Conservation (phyloP, 2,329 filamentous ascomycete species). For the Ceratocystis cubensis region DNA sequence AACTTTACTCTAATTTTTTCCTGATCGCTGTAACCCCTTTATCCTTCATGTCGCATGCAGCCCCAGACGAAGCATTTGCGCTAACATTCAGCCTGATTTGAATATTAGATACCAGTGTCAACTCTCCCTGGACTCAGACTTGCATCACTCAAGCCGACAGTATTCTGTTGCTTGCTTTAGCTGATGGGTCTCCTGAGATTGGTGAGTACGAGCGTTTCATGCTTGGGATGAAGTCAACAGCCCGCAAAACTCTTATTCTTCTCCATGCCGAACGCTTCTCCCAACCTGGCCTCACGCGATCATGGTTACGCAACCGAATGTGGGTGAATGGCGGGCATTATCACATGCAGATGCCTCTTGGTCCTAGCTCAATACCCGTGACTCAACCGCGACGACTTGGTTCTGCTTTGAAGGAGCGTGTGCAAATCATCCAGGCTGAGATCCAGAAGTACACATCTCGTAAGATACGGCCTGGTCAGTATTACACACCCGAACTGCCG, state of each 20-base stretch:
- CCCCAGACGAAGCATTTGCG: constrained; percentile 25
- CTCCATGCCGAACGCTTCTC: constrained; percentile 84
- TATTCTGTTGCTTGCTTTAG: constrained; percentile 81
- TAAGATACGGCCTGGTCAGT: constrained; percentile 73
- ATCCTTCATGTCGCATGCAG: constrained; percentile 17
- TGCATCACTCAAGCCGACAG: constrained; percentile 96
- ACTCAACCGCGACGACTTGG: constrained; percentile 57
- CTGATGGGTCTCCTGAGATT: constrained; percentile 77
- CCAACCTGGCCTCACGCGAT: constrained; percentile 66
- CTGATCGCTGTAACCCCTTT: constrained; percentile 33
- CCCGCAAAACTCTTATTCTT: constrained; percentile 80
- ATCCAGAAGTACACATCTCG: constrained; percentile 96
- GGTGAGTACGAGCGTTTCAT: constrained; percentile 96
- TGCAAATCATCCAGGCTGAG: constrained; percentile 89
- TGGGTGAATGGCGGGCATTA: constrained; percentile 99
- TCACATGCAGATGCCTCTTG: constrained; percentile 71
- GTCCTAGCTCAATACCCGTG: constrained; percentile 15
- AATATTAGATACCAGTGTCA: constrained; percentile 73
- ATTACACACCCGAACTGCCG: constrained; percentile 82
- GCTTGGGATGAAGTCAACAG: constrained; percentile 92
- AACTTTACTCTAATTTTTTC: constrained; percentile 54
- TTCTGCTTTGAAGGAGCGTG: constrained; percentile 75
- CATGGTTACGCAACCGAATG: constrained; percentile 82
- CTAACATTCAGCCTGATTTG: constrained; percentile 4
- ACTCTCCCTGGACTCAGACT: constrained; percentile 95